These are phyloP conservation scores for Linderniella brevidens DNA, from an alignment of 257 asterid genomes.

Conservation along the genomic window DNA sequence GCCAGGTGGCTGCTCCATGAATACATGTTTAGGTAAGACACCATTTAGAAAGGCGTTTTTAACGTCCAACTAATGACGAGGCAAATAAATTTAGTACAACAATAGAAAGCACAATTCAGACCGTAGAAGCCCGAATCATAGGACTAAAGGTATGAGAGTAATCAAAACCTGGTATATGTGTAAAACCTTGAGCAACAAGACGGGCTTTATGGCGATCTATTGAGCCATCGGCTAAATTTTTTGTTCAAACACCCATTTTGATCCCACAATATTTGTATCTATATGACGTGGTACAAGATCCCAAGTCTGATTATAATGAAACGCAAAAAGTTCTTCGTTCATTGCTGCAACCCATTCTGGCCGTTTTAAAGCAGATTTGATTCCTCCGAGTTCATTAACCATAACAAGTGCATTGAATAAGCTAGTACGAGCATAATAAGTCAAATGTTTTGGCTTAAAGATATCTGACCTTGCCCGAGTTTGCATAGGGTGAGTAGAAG, in stretches of 20 bases:
- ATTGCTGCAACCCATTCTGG: not conserved
- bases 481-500: not conserved
- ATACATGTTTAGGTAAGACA: not conserved
- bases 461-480: not conserved
- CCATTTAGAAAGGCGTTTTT: not conserved
- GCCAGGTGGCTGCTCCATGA: not conserved
- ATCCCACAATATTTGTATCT: conserved; percentile 8
- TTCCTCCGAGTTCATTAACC: not conserved
- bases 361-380: not conserved
- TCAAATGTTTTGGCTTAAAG: not conserved
- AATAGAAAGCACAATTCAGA: not conserved
- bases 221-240: conserved; percentile 1
- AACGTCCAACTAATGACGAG: not conserved
- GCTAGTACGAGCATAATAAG: not conserved
- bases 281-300: conserved; percentile 3
- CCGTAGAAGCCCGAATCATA: not conserved
- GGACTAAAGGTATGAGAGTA: conserved; percentile 5
- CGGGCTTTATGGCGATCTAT: conserved; percentile 2
- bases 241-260: conserved; percentile 8
- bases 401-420: not conserved
- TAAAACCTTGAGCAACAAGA: conserved; percentile 3
- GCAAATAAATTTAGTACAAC: not conserved
- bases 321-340: not conserved
- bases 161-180: conserved; percentile 1
- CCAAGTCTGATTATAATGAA: not conserved